Evolutionary conservation across 495 filamentous ascomycete genomes (phyloP).

Genomic region (Tuber aestivum): DNA sequence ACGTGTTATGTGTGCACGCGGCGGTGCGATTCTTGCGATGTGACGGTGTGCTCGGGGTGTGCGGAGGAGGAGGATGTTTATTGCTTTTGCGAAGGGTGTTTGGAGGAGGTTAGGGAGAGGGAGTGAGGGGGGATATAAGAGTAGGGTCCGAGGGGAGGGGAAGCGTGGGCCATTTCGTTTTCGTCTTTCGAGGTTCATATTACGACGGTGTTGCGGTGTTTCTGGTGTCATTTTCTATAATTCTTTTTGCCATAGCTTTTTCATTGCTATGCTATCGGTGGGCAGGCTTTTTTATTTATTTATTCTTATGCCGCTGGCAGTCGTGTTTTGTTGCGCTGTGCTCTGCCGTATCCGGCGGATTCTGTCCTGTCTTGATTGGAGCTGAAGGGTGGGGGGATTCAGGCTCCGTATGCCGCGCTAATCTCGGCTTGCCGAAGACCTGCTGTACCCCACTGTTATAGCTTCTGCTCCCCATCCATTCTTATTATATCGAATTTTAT

Average conservation of each 20-base stretch:
- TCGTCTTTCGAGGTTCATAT: neutral
- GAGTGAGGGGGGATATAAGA: constrained; percentile 7
- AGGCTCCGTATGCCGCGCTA: neutral
- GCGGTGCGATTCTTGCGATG: constrained; percentile 32
- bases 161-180: neutral
- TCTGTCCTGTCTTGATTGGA: neutral
- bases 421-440: neutral
- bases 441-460: neutral
- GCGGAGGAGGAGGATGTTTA: constrained; percentile 34
- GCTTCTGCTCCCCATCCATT: neutral
- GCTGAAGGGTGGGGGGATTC: neutral
- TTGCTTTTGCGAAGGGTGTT: constrained; percentile 33
- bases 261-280: neutral
- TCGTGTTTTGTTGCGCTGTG: neutral
- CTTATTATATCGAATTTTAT: neutral
- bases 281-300: constrained; percentile 10
- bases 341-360: neutral
- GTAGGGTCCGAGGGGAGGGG: neutral
- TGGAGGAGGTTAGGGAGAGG: constrained; percentile 18
- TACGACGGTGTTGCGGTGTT: neutral
- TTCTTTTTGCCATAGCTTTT: neutral
- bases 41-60: constrained; percentile 34
- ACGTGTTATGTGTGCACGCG: constrained; percentile 37
- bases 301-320: neutral
- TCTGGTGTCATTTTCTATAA: constrained; percentile 8